Evolutionary conservation across 805 yeast species (phyloP), one percentile per base, ranked within the genome.

Genomic region (Lachancea sp.): DNA sequence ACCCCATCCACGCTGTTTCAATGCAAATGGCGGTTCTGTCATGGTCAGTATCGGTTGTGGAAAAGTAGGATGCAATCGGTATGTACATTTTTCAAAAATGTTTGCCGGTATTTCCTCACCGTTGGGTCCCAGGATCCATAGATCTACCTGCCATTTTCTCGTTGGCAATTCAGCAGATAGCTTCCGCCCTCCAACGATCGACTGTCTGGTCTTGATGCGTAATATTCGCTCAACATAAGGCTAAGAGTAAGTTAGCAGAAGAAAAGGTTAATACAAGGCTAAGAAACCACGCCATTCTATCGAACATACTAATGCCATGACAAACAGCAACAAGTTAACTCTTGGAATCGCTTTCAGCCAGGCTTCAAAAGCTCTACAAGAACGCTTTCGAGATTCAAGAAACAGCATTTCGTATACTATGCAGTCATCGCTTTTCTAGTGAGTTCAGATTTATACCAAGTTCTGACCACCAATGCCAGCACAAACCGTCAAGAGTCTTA

Each of bases 1-100:
- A 59, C 98, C 99, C 98, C 98, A 91, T 38, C 98, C 99, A 65
- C 83, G 78, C 65, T 91, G 98, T 57, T 81, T 84, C 44, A 91
- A 77, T 55, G 67, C 73, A 69, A 89, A 91, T 8, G 98, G 98
- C 5, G 86, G 77, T 59, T 78, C 76, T 58, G 80, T 83, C 57
- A 85, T 55, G 17, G 80, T 70, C 60, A 96, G 75, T 44, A 75
- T 78, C 2, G 97, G 97, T 60, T 86, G 83, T 43, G 76, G 78
- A 67, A 91, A 91, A 8, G 97, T 88, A 36, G 96, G 96, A 70
- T 91, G 99, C 49, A 93, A 74, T 51, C 85, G 77, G 65, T 88
- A 93, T 4, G 93, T 85, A 42, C 88, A 95, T 60, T 80, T 81
- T 61, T 87, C 95, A 56, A 93, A 81, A 42, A 90, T 74, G 47